Percentiles rank a stretch among this genome's conserved stretches.
Conservation (phyloP, 2,329 filamentous ascomycete species). For the Alternaria incomplexa region DNA sequence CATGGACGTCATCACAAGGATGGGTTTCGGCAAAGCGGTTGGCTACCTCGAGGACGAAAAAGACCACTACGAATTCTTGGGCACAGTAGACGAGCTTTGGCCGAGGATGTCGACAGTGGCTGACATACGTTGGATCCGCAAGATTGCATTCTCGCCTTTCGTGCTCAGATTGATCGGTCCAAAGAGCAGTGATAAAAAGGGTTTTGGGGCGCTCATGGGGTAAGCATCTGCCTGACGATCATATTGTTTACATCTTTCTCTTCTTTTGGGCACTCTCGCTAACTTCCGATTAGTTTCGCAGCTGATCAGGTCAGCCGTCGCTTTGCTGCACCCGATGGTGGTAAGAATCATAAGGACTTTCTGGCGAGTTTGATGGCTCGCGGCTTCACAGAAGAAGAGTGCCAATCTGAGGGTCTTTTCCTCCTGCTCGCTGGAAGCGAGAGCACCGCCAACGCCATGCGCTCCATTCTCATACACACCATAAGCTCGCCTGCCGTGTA, state of each 20-base stretch:
- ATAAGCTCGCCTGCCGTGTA: slow-evolving; percentile 9
- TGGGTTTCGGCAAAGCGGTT: slow-evolving; percentile 12
- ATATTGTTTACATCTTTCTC: neutral
- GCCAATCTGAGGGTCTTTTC: slow-evolving; percentile 8
- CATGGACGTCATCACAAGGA: slow-evolving; percentile 14
- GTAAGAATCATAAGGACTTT: neutral
- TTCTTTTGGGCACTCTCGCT: neutral
- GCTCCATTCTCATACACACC: slow-evolving; percentile 11
- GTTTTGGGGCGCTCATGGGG: slow-evolving; percentile 3
- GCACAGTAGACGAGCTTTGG: neutral
- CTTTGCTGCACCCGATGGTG: neutral
- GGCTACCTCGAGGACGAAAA: slow-evolving; percentile 9
- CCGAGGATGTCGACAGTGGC: slow-evolving; percentile 4
- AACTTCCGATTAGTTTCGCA: neutral
- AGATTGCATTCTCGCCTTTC: slow-evolving; percentile 6
- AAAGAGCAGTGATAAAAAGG: slow-evolving; percentile 1
- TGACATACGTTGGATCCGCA: slow-evolving; percentile 9
- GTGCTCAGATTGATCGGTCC: slow-evolving; percentile 1
- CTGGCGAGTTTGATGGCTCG: slow-evolving; percentile 4
- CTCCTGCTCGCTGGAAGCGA: slow-evolving; percentile 17
- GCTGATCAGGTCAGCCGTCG: neutral
- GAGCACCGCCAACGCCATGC: slow-evolving; percentile 15
- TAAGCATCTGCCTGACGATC: neutral
- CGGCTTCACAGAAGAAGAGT: slow-evolving; percentile 13
- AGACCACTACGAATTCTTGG: slow-evolving; percentile 11